Percentiles rank a stretch among this genome's conserved stretches.
These are phyloP conservation scores for Pigoraptor vietnamica DNA, from an alignment of 78 protist genomes.

Conservation along the genomic window DNA sequence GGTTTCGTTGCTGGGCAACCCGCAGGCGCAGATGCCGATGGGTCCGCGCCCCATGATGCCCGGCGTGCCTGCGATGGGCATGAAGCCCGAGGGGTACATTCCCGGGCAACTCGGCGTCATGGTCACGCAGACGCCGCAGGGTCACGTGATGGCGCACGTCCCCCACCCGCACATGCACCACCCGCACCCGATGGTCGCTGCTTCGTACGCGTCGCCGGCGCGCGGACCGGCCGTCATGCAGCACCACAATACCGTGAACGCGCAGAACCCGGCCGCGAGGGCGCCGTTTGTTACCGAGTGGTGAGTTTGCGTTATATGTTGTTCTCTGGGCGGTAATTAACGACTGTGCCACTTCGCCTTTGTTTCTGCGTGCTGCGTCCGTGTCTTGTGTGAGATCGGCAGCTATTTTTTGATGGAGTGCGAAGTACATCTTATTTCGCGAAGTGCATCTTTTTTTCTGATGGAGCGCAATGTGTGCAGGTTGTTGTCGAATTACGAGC, in stretches of 20 bases:
- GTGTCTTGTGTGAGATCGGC: no score
- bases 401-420: no score
- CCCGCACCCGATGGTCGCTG: neutral
- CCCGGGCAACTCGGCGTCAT: neutral
- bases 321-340: neutral
- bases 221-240: neutral
- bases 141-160: neutral
- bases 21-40: neutral
- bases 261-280: neutral
- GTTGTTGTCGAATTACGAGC: neutral
- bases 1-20: neutral
- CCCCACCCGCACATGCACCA: neutral
- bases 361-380: no score
- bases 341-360: no score
- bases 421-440: no score
- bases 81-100: neutral
- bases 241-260: neutral
- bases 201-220: neutral
- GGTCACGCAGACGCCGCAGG: neutral
- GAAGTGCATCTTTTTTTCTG: no score
- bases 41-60: neutral
- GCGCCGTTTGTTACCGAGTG: neutral
- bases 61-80: neutral
- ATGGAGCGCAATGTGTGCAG: neutral
- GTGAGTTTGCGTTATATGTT: neutral